These are phyloP conservation scores for Nicotiana benthamiana DNA, from an alignment of 257 asterid genomes.

Conservation along the genomic window DNA sequence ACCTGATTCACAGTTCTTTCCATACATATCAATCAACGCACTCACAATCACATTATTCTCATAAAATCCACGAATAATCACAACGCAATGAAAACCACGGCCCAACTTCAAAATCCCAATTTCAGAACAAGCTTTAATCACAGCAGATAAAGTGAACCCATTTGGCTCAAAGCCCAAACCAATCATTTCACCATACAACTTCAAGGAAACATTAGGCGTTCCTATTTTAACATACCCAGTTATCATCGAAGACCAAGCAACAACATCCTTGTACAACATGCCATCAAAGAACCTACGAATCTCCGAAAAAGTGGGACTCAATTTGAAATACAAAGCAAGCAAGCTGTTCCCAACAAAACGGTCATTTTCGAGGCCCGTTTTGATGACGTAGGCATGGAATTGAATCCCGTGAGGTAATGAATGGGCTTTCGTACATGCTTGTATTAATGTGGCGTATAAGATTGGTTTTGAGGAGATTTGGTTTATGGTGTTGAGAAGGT, in stretches of 20 bases:
- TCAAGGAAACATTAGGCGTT: conserved; percentile 34
- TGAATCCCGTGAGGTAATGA: conserved; percentile 54
- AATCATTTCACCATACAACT: conserved; percentile 44
- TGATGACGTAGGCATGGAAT: conserved; percentile 58
- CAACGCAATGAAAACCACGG: conserved; percentile 49
- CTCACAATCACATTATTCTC: conserved; percentile 46
- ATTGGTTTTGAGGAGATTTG: conserved; percentile 33
- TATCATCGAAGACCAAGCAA: conserved; percentile 80
- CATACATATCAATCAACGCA: conserved; percentile 82
- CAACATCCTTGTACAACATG: conserved; percentile 56
- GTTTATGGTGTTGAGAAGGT: conserved; percentile 15
- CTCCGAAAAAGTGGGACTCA: conserved; percentile 30
- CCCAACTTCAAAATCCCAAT: conserved; percentile 38
- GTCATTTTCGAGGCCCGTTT: conserved; percentile 54
- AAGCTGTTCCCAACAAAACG: conserved; percentile 76
- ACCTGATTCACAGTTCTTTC: conserved; percentile 28
- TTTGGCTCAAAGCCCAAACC: conserved; percentile 42
- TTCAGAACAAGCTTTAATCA: conserved; percentile 60
- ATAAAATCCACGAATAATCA: conserved; percentile 42
- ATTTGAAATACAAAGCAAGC: conserved; percentile 57
- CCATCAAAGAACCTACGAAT: conserved; percentile 44
- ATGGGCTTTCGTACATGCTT: conserved; percentile 38
- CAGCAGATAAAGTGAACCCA: conserved; percentile 62
- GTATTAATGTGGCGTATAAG: conserved; percentile 43
- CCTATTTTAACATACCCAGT: conserved; percentile 62